phyloP scores from a whole-genome alignment of 495 filamentous ascomycete genomes.

The Penicillium crystallinum region DNA sequence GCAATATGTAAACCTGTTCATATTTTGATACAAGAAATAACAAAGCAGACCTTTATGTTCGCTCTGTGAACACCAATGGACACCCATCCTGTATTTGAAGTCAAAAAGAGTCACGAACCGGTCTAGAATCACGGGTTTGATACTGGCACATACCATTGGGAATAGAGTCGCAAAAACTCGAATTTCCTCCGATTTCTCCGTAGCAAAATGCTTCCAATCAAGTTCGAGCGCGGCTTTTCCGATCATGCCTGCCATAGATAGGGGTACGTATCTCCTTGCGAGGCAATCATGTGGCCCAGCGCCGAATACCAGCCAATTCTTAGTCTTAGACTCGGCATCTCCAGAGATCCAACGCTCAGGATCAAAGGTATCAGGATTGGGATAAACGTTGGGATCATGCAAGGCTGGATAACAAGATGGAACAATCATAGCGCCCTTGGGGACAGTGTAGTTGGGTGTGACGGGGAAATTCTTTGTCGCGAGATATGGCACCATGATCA shows the following conservation, averaged over 20 bases:
- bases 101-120: not conserved
- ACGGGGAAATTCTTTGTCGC: constrained; percentile 88
- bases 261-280: constrained; percentile 78
- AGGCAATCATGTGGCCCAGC: constrained; percentile 90
- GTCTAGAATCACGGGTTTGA: not conserved
- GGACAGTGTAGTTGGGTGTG: constrained; percentile 73
- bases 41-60: constrained; percentile 7
- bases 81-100: constrained; percentile 44
- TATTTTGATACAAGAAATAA: no score
- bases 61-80: constrained; percentile 56
- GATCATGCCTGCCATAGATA: constrained; percentile 80
- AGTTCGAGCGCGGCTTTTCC: constrained; percentile 78
- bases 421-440: constrained; percentile 87
- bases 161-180: constrained; percentile 95
- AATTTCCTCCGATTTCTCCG: constrained; percentile 76
- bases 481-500: constrained; percentile 92
- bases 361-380: constrained; percentile 71
- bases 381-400: constrained; percentile 83
- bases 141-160: constrained; percentile 65
- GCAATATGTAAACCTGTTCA: no score
- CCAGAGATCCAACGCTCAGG: constrained; percentile 88
- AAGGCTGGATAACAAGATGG: constrained; percentile 81
- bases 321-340: constrained; percentile 81
- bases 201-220: constrained; percentile 82
- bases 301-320: constrained; percentile 96